These are phyloP conservation scores for Penicillium lividum DNA, from an alignment of 495 filamentous ascomycete species.

Conservation along the genomic window DNA sequence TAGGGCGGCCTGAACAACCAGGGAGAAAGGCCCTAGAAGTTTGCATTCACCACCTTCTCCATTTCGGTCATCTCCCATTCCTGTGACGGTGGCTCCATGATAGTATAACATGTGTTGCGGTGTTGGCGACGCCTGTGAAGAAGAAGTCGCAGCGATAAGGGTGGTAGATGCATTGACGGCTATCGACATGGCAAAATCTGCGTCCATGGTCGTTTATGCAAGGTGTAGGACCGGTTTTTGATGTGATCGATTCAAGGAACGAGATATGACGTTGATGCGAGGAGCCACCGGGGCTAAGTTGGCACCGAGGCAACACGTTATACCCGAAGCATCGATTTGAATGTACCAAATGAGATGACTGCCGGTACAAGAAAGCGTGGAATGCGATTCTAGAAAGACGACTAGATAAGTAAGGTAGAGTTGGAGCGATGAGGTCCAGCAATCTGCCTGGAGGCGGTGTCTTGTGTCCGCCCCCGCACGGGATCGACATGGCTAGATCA, in stretches of 20 bases:
- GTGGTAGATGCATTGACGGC: slow-evolving; percentile 24
- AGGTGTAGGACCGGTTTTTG: not conserved
- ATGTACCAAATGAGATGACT: not conserved
- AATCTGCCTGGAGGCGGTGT: slow-evolving; percentile 26
- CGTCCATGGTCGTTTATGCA: not conserved
- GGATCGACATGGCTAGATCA: slow-evolving; percentile 21
- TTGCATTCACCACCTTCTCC: slow-evolving; percentile 70
- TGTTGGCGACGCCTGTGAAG: slow-evolving; percentile 16
- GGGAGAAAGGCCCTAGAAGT: slow-evolving; percentile 81
- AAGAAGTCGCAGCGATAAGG: slow-evolving; percentile 21
- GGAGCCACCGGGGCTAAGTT: slow-evolving; percentile 11
- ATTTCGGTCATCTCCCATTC: slow-evolving; percentile 11
- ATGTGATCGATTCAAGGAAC: not conserved
- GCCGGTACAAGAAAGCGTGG: not conserved
- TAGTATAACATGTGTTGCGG: slow-evolving; percentile 22
- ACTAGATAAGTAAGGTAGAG: not conserved
- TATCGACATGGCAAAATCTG: slow-evolving; percentile 3
- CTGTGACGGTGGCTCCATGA: slow-evolving; percentile 18
- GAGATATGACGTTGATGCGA: slow-evolving; percentile 11
- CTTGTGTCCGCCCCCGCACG: slow-evolving; percentile 30
- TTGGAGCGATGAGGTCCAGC: slow-evolving; percentile 4
- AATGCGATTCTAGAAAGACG: not conserved
- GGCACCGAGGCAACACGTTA: slow-evolving; percentile 9
- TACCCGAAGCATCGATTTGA: slow-evolving; percentile 6
- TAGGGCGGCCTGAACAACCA: slow-evolving; percentile 86